Evolutionary conservation across 2,329 filamentous ascomycete species (phyloP).

Genomic region (Fusarium aywerte): DNA sequence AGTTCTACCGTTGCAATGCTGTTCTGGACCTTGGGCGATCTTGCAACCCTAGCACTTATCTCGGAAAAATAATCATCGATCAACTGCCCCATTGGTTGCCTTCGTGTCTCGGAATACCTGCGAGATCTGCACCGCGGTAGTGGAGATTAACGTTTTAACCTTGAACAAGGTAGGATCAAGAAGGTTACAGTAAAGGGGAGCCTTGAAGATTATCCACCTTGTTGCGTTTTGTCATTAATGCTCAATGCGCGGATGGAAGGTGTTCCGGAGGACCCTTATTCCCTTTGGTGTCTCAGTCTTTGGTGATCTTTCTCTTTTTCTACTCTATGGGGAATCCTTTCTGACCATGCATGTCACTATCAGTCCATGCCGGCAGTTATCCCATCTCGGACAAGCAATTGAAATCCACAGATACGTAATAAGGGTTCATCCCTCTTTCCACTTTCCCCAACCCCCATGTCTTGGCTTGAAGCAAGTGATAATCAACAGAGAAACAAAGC

Average conservation of each 20-base stretch:
- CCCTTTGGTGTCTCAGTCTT: not conserved
- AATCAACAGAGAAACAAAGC: not conserved
- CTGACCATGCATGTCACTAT: not conserved
- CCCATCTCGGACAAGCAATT: not conserved
- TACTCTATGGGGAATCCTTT: not conserved
- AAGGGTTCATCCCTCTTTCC: not conserved
- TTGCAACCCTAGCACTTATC: not conserved
- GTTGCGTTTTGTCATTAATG: slow-evolving; percentile 10
- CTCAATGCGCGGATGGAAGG: slow-evolving; percentile 4
- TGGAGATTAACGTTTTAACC: not conserved
- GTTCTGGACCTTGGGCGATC: not conserved
- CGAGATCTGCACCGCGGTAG: not conserved
- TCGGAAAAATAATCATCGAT: slow-evolving; percentile 1
- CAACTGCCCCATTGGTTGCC: not conserved
- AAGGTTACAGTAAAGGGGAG: not conserved
- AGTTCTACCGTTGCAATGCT: no score
- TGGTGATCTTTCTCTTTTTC: not conserved
- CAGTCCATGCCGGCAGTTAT: not conserved
- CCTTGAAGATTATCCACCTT: slow-evolving; percentile 8
- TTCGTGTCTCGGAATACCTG: not conserved
- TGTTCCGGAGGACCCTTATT: not conserved
- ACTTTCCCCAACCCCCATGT: not conserved
- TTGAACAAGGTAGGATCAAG: no score
- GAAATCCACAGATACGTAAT: not conserved
- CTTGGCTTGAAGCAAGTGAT: not conserved